Evolutionary conservation across 768 basidiomycete genomes (phyloP).

Genomic region (Rhizopogon vesiculosus): DNA sequence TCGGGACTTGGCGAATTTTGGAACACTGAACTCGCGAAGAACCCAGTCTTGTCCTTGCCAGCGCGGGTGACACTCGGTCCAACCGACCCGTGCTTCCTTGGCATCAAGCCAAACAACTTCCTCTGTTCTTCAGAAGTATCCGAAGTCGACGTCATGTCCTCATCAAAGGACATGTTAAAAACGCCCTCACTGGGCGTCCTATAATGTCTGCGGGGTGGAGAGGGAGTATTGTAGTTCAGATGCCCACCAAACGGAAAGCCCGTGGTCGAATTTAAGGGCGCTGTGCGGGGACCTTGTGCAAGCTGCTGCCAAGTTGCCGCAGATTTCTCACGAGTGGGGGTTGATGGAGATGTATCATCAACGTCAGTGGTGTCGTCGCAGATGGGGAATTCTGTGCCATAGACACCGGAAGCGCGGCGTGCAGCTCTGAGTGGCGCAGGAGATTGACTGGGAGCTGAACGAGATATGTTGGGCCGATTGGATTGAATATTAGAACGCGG

Average conservation of each 20-base stretch:
- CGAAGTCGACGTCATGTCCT: constrained; percentile 44
- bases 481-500: constrained; percentile 26
- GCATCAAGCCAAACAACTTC: constrained; percentile 28
- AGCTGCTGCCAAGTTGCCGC: constrained; percentile 28
- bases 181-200: constrained; percentile 70
- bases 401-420: constrained; percentile 29
- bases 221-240: constrained; percentile 29
- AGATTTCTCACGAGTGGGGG: constrained; percentile 46
- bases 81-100: constrained; percentile 25
- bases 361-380: constrained; percentile 69
- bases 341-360: constrained; percentile 41
- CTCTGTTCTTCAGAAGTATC: constrained; percentile 34
- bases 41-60: constrained; percentile 37
- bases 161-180: constrained; percentile 74
- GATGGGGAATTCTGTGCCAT: constrained; percentile 49
- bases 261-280: constrained; percentile 37
- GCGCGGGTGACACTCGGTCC: constrained; percentile 20
- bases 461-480: constrained; percentile 32
- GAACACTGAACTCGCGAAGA: constrained; percentile 78
- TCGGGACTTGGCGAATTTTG: constrained; percentile 86
- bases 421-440: constrained; percentile 26
- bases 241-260: constrained; percentile 35
- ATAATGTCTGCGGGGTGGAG: constrained; percentile 40
- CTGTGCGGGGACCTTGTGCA: constrained; percentile 44
- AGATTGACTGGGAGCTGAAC: constrained; percentile 48